phyloP scores from a whole-genome alignment of 768 basidiomycete genomes.

The Daedaleopsis sinensis region DNA sequence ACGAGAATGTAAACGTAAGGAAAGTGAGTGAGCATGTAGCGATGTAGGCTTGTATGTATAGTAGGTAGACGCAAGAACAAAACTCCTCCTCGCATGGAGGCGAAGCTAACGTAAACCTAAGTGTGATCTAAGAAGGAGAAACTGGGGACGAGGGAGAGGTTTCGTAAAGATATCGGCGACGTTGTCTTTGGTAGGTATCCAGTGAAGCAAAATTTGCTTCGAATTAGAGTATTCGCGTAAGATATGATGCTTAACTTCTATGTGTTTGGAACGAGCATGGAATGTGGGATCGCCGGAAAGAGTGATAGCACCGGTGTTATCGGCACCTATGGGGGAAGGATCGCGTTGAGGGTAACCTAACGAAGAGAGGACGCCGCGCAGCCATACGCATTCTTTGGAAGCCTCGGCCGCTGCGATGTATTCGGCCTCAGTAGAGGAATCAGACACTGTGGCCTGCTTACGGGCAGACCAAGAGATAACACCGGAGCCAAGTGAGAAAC shows the following conservation, averaged over 20 bases:
- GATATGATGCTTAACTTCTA: conserved; percentile 28
- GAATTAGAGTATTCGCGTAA: conserved; percentile 31
- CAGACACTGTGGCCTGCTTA: conserved; percentile 27
- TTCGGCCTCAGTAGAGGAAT: conserved; percentile 44
- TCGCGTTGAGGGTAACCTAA: conserved; percentile 19
- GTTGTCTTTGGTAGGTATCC: conserved; percentile 34
- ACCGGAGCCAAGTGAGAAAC: conserved; percentile 27
- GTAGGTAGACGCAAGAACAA: not conserved
- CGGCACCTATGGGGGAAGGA: conserved; percentile 27
- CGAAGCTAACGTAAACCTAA: conserved; percentile 19
- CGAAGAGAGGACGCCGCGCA: conserved; percentile 22
- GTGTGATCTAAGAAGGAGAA: conserved; percentile 18
- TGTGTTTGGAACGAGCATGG: conserved; percentile 45
- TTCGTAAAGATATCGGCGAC: conserved; percentile 48
- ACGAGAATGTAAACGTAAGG: not conserved
- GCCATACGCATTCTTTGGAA: conserved; percentile 31
- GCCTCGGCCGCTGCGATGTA: conserved; percentile 44
- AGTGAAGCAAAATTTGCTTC: not conserved
- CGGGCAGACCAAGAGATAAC: conserved; percentile 30
- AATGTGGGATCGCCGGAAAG: conserved; percentile 37
- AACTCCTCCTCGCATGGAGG: conserved; percentile 24
- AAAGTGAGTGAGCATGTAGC: not conserved
- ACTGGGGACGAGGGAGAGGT: conserved; percentile 26
- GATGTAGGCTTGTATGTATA: too few relatives aligned
- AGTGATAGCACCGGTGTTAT: conserved; percentile 42